Evolutionary conservation across 306 rosid species (phyloP).

Genomic region (Quercus wislizeni): DNA sequence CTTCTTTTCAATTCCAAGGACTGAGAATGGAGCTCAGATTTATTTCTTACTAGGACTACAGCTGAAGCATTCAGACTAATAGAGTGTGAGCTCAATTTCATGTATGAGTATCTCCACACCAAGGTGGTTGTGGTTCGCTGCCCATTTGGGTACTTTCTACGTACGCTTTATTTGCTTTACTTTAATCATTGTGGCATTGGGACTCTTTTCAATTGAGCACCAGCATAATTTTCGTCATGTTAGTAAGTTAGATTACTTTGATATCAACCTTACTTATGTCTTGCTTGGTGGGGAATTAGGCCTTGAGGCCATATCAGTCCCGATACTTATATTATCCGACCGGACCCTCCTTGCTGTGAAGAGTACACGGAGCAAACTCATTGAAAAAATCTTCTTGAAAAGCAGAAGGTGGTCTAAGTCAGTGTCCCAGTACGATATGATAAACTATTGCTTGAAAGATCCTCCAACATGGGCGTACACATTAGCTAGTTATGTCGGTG

Average conservation of each 20-base stretch:
- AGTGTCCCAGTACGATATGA: constrained; percentile 24
- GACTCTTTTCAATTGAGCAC: background rate
- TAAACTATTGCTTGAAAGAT: constrained; percentile 14
- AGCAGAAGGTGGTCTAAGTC: constrained; percentile 14
- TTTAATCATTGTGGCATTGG: background rate
- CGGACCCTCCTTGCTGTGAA: constrained; percentile 1
- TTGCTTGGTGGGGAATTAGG: constrained; percentile 13
- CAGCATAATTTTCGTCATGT: background rate
- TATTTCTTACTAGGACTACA: background rate
- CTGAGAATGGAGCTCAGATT: background rate
- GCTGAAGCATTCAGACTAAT: background rate
- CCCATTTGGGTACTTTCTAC: background rate
- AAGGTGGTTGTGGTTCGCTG: background rate
- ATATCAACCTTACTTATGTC: constrained; percentile 2
- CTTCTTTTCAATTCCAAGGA: background rate
- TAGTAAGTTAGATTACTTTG: background rate
- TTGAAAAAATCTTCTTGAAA: background rate
- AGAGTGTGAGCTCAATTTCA: constrained; percentile 13
- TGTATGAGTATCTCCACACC: constrained; percentile 3
- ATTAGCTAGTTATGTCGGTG: background rate
- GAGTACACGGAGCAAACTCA: background rate
- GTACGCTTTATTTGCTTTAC: background rate
- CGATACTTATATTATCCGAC: background rate
- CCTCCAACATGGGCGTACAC: background rate
- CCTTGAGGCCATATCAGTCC: background rate